phyloP scores from a whole-genome alignment of 78 protist species.

The Polysphondylium violaceum region DNA sequence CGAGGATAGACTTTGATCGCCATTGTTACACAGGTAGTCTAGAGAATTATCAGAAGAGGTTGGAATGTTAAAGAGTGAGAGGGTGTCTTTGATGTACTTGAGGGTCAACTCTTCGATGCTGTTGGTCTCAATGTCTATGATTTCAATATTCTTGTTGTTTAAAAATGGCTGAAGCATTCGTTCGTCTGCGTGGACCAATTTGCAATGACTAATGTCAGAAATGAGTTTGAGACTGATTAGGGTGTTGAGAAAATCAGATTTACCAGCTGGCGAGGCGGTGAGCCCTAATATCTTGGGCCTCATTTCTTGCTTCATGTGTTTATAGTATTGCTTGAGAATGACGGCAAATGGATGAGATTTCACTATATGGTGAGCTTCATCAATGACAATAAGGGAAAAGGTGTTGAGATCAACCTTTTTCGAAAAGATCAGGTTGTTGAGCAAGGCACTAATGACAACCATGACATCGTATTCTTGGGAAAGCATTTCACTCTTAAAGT shows the following conservation, averaged over 20 bases:
- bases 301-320: no score
- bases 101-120: background rate
- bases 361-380: constrained; percentile 63
- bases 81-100: background rate
- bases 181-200: background rate
- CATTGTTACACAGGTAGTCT: no score
- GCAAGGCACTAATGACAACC: constrained; percentile 5
- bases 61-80: no score
- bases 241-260: constrained; percentile 8
- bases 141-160: background rate
- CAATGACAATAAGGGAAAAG: constrained; percentile 14
- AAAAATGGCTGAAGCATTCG: background rate
- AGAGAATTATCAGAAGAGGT: no score
- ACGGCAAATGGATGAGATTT: constrained; percentile 41
- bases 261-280: constrained; percentile 62
- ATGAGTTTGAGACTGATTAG: constrained; percentile 13
- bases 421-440: background rate
- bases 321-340: background rate
- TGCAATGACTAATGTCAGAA: background rate
- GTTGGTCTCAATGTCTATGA: background rate
- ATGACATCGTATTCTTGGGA: background rate
- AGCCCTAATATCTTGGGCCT: constrained; percentile 47
- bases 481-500: background rate
- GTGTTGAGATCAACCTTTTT: background rate
- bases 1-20: no score